Conservation (phyloP, 257 asterid genomes). For the Capsicum chinense region DNA sequence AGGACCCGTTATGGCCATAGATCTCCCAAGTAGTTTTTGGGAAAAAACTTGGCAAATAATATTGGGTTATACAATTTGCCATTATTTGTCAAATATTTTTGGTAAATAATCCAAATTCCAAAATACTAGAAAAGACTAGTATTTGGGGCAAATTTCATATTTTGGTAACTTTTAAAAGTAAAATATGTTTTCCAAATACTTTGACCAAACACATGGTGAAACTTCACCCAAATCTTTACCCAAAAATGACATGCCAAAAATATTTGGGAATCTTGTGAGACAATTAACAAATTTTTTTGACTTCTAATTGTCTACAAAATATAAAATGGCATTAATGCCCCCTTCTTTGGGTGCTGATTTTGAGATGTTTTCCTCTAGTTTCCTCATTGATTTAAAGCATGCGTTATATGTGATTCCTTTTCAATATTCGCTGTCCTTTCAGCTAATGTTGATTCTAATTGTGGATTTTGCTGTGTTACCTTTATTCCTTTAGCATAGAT, state of each 20-base stretch:
- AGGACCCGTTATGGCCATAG: background rate
- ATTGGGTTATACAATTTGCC: too few species aligned
- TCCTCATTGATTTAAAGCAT: conserved; percentile 10
- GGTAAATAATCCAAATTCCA: too few species aligned
- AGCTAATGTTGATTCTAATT: conserved; percentile 3
- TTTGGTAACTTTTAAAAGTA: too few species aligned
- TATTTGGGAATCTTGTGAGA: background rate
- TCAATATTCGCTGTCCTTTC: background rate
- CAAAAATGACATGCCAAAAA: too few species aligned
- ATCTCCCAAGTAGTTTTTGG: too few species aligned
- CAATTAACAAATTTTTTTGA: background rate
- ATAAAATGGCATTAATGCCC: background rate
- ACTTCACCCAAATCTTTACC: too few species aligned
- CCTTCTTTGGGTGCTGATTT: conserved; percentile 19
- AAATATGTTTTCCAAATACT: too few species aligned
- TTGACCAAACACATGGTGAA: too few species aligned
- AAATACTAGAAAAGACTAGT: too few species aligned
- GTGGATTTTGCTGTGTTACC: background rate
- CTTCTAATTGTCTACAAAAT: conserved; percentile 17
- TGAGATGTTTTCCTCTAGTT: conserved; percentile 22
- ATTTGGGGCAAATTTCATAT: too few species aligned
- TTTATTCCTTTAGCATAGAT: conserved; percentile 25
- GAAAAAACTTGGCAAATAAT: too few species aligned
- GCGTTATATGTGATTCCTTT: conserved; percentile 1
- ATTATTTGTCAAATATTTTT: too few species aligned